Conservation (phyloP, 345 rosid genomes). For the Firmiana major region DNA sequence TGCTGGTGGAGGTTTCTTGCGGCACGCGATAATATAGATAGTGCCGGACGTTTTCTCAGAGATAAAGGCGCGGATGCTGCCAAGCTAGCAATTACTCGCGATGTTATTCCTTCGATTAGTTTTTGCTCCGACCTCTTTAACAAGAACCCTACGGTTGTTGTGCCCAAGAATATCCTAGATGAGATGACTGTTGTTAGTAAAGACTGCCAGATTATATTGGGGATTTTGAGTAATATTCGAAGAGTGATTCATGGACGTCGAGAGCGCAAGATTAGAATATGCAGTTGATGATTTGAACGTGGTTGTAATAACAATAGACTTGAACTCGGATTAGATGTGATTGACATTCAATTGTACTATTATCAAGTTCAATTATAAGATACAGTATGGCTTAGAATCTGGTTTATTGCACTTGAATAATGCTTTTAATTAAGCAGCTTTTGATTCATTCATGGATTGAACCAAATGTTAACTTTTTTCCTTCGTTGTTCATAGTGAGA, state of each 20-base stretch:
- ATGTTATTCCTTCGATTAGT: not conserved
- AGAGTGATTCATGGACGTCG: not conserved
- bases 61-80: not conserved
- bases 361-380: no score
- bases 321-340: no score
- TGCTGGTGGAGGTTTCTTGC: not conserved
- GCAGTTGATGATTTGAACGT: no score
- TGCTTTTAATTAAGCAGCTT: no score
- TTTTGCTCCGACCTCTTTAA: constrained; percentile 6
- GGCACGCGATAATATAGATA: not conserved
- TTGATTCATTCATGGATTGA: no score
- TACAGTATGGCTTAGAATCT: no score
- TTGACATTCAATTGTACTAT: no score
- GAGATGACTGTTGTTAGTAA: constrained; percentile 3
- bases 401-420: no score
- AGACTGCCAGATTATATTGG: constrained; percentile 6
- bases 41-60: not conserved
- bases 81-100: not conserved
- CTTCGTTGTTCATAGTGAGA: no score
- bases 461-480: no score
- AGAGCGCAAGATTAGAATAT: no score
- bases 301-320: no score
- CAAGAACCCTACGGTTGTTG: not conserved
- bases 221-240: constrained; percentile 6
- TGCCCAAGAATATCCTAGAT: constrained; percentile 8